Percentiles rank a stretch among this genome's conserved stretches.
Evolutionary conservation across 306 rosid species (phyloP).

Genomic region (Astragalus glycyphyllos): DNA sequence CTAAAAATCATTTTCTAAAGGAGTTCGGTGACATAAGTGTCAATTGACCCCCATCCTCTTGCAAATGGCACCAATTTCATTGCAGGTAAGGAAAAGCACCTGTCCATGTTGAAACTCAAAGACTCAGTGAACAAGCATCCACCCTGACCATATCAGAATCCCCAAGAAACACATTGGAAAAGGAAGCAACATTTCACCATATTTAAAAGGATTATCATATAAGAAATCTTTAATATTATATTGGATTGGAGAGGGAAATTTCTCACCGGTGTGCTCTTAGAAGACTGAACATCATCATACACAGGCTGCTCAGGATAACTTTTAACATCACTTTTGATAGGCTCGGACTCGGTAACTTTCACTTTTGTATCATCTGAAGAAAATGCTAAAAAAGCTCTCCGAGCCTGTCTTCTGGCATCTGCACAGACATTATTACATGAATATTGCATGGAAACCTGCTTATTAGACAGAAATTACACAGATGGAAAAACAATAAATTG

Average conservation of each 20-base stretch:
- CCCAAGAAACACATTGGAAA: slow-evolving; percentile 18
- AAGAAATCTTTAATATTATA: slow-evolving; percentile 19
- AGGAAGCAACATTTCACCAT: slow-evolving; percentile 19
- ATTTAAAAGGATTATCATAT: slow-evolving; percentile 27
- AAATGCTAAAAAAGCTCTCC: slow-evolving; percentile 90
- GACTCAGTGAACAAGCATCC: too few relatives aligned
- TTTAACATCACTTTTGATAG: slow-evolving; percentile 47
- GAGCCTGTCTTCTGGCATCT: slow-evolving; percentile 92
- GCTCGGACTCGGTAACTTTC: slow-evolving; percentile 51
- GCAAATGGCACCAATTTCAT: slow-evolving; percentile 1
- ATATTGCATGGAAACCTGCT: slow-evolving; percentile 31
- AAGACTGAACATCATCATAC: slow-evolving; percentile 58
- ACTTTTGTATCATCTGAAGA: slow-evolving; percentile 63
- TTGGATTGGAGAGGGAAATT: slow-evolving; percentile 21
- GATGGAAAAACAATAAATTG: slow-evolving; percentile 2
- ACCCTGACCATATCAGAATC: slow-evolving; percentile 7
- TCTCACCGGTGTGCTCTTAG: slow-evolving; percentile 82
- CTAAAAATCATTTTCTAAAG: slow-evolving; percentile 8
- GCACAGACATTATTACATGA: slow-evolving; percentile 40
- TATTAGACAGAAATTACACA: slow-evolving; percentile 37
- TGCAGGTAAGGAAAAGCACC: too few relatives aligned
- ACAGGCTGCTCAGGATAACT: slow-evolving; percentile 53
- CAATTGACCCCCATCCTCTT: not conserved
- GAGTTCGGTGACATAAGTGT: not conserved
- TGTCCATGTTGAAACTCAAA: too few relatives aligned